These are phyloP conservation scores for Rhodotorula sp. DNA, from an alignment of 1,284 basidiomycete species.

Conservation along the genomic window DNA sequence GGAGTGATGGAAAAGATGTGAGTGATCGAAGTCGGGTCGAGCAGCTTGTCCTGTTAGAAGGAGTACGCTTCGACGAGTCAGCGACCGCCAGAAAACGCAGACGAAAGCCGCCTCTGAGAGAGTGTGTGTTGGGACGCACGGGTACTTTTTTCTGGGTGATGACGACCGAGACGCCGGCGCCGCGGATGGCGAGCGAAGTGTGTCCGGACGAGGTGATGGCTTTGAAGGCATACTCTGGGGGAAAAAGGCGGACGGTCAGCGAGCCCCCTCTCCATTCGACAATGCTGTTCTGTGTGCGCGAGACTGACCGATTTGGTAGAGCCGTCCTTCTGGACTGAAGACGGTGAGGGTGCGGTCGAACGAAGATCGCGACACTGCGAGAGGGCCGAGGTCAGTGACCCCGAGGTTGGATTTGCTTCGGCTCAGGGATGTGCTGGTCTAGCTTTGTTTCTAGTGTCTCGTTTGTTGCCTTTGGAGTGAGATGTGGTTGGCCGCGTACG, in stretches of 20 bases:
- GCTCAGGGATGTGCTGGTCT: neutral
- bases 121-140: constrained; percentile 55
- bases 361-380: constrained; percentile 31
- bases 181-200: constrained; percentile 87
- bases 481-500: neutral
- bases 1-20: constrained; percentile 96
- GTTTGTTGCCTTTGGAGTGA: too few species aligned
- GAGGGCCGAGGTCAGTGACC: neutral
- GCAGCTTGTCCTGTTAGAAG: constrained; percentile 80
- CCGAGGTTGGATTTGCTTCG: neutral
- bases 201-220: constrained; percentile 96
- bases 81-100: neutral
- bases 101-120: neutral
- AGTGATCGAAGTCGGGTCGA: constrained; percentile 91
- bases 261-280: too few species aligned
- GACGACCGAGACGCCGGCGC: constrained; percentile 90
- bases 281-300: too few species aligned
- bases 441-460: neutral
- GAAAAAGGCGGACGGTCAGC: neutral
- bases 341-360: constrained; percentile 36
- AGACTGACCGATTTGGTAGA: constrained; percentile 88
- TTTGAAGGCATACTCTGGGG: constrained; percentile 96
- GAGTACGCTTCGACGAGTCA: neutral
- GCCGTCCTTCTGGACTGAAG: constrained; percentile 46
- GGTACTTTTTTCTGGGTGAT: constrained; percentile 99